Percentiles rank a stretch among this genome's conserved stretches.
phyloP scores from a whole-genome alignment of 257 asterid species.

The Przewalskia tangutica region DNA sequence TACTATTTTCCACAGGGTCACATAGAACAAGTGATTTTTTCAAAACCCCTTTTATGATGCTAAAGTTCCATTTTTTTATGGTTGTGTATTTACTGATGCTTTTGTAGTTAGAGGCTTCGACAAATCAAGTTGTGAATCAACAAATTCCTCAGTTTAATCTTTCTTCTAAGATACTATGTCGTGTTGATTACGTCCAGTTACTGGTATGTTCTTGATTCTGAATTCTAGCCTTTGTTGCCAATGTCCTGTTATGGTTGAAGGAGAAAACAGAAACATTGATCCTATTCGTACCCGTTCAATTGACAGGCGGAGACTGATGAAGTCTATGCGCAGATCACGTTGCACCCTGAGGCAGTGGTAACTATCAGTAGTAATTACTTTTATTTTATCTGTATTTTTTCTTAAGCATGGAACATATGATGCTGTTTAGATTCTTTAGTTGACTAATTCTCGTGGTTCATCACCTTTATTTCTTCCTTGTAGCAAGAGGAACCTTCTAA shows the following conservation, averaged over 20 bases:
- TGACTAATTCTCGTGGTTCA: neutral
- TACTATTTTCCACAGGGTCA: conserved; percentile 90
- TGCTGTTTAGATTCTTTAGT: neutral
- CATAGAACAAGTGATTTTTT: conserved; percentile 55
- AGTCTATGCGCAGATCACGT: conserved; percentile 74
- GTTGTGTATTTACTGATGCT: neutral
- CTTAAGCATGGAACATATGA: too few species aligned
- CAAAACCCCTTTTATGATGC: neutral
- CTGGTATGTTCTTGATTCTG: conserved; percentile 30
- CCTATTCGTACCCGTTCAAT: neutral
- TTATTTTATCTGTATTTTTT: neutral
- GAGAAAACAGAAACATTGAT: neutral
- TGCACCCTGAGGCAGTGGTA: conserved; percentile 65
- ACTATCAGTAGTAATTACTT: conserved; percentile 10
- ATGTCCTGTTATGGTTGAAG: neutral
- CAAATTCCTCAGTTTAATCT: conserved; percentile 62
- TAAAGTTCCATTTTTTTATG: neutral
- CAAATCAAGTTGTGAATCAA: conserved; percentile 48
- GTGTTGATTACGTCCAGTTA: conserved; percentile 37
- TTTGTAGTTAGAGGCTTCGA: conserved; percentile 70
- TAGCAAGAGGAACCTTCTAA: conserved; percentile 60
- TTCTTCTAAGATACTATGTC: conserved; percentile 74
- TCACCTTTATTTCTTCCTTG: conserved; percentile 10
- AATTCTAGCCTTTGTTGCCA: neutral
- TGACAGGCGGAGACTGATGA: conserved; percentile 79